Percentiles rank a stretch among this genome's conserved stretches.
Conservation (phyloP, 1,139 yeast species). For the Groenewaldozyma sp. region DNA sequence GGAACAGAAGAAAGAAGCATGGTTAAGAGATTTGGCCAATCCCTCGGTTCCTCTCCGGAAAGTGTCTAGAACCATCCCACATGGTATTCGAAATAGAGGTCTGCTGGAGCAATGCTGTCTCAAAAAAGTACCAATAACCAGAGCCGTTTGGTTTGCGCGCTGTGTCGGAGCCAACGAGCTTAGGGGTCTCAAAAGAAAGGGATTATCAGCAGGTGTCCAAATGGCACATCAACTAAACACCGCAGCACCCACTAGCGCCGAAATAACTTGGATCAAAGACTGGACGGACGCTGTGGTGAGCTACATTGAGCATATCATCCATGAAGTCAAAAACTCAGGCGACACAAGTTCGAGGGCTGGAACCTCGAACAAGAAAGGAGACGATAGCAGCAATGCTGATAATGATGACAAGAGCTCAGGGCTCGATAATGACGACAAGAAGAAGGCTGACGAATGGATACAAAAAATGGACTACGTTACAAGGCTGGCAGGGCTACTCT, state of each 20-base stretch:
- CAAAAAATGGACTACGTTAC: slow-evolving; percentile 45
- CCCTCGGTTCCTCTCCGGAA: slow-evolving; percentile 54
- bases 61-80: slow-evolving; percentile 78
- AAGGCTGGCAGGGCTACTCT: slow-evolving; percentile 53
- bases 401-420: slow-evolving; percentile 18
- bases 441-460: background rate
- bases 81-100: slow-evolving; percentile 69
- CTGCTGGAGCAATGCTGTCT: slow-evolving; percentile 63
- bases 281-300: slow-evolving; percentile 79
- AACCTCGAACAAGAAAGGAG: background rate
- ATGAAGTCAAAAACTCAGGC: slow-evolving; percentile 6
- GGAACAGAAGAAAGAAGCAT: slow-evolving; percentile 70
- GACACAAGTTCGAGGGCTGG: too few relatives aligned
- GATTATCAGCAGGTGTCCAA: too few relatives aligned
- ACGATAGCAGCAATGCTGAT: background rate
- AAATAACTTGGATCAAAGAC: slow-evolving; percentile 63
- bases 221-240: slow-evolving; percentile 15
- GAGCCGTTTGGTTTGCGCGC: slow-evolving; percentile 86
- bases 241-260: slow-evolving; percentile 29
- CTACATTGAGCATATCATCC: slow-evolving; percentile 42
- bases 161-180: slow-evolving; percentile 81
- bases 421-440: slow-evolving; percentile 18
- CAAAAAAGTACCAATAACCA: slow-evolving; percentile 56
- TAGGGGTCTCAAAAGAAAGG: slow-evolving; percentile 53
- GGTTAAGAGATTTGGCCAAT: slow-evolving; percentile 75